These are phyloP conservation scores for Takakia lepidozioides DNA, from an alignment of 225 moss, liverwort and hornwort genomes.

Conservation along the genomic window DNA sequence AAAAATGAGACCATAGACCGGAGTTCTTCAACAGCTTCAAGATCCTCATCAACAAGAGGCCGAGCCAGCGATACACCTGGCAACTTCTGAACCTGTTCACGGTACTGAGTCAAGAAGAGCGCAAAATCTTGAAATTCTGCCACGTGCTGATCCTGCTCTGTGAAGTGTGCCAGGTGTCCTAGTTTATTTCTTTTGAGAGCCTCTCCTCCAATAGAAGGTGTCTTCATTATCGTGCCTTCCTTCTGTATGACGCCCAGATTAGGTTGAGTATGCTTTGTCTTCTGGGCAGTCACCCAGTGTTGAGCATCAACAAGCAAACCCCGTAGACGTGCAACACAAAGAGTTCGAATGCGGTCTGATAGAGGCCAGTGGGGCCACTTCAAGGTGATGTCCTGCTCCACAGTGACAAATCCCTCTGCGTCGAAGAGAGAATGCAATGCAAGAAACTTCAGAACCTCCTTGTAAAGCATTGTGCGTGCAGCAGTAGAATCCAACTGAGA, in stretches of 20 bases:
- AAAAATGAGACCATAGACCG: slow-evolving; percentile 48
- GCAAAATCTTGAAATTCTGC: slow-evolving; percentile 32
- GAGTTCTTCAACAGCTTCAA: slow-evolving; percentile 40
- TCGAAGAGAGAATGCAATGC: slow-evolving; percentile 36
- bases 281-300: slow-evolving; percentile 22
- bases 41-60: slow-evolving; percentile 53
- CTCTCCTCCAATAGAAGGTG: no score
- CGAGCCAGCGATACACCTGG: slow-evolving; percentile 30
- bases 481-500: slow-evolving; percentile 34
- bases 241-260: slow-evolving; percentile 6
- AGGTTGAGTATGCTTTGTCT: slow-evolving; percentile 12
- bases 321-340: slow-evolving; percentile 29
- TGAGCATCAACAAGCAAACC: slow-evolving; percentile 33
- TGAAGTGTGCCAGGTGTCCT: no score
- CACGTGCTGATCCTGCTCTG: not conserved
- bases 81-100: slow-evolving; percentile 30
- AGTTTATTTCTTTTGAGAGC: no score
- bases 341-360: slow-evolving; percentile 20
- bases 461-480: slow-evolving; percentile 27
- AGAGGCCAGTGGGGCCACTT: slow-evolving; percentile 27
- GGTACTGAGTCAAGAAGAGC: slow-evolving; percentile 36
- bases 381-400: slow-evolving; percentile 8
- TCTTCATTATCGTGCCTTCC: no score
- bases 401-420: slow-evolving; percentile 12
- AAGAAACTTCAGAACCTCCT: slow-evolving; percentile 45